These are phyloP conservation scores for Gnetum montanum DNA, from an alignment of 75 land plant species.

Conservation along the genomic window DNA sequence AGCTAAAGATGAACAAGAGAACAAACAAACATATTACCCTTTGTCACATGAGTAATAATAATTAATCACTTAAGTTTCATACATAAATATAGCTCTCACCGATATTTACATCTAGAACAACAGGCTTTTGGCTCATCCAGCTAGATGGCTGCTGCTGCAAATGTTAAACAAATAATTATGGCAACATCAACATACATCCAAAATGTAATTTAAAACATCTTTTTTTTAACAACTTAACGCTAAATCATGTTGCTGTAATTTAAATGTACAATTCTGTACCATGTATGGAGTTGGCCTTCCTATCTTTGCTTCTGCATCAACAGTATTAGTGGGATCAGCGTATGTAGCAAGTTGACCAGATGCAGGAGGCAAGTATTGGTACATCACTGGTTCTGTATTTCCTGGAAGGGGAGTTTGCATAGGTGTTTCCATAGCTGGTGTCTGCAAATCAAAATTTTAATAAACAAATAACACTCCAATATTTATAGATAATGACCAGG, in stretches of 20 bases:
- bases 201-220: too few species aligned
- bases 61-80: too few species aligned
- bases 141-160: constrained; percentile 51
- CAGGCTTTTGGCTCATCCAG: constrained; percentile 69
- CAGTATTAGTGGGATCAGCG: constrained; percentile 23
- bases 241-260: too few species aligned
- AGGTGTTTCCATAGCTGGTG: constrained; percentile 43
- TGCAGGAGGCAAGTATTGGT: constrained; percentile 60
- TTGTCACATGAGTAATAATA: background rate
- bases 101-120: constrained; percentile 77
- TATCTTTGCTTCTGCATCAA: constrained; percentile 25
- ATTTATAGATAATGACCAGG: too few species aligned
- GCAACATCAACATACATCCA: too few species aligned
- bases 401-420: constrained; percentile 66
- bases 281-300: constrained; percentile 77
- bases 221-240: too few species aligned
- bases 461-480: too few species aligned
- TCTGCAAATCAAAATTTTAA: too few species aligned
- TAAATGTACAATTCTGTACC: constrained; percentile 54
- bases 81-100: constrained; percentile 41
- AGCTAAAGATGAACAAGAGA: constrained; percentile 31
- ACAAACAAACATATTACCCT: background rate
- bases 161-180: too few species aligned
- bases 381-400: constrained; percentile 38
- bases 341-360: constrained; percentile 43